These are phyloP conservation scores for Coprinopsis marcescibilis DNA, from an alignment of 768 basidiomycete species.

Conservation along the genomic window DNA sequence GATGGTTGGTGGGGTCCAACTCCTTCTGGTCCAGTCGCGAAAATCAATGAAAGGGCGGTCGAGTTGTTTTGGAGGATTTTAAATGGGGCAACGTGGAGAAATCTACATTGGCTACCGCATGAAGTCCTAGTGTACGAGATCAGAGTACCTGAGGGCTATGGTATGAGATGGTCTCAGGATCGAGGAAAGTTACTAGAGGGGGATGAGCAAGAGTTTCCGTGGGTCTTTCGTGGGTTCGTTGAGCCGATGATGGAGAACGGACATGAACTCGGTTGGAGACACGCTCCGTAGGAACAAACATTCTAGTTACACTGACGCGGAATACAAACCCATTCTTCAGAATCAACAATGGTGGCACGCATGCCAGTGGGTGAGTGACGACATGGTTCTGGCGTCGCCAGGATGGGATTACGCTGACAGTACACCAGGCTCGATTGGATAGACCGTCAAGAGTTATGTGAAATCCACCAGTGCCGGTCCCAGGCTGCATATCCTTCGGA, in stretches of 20 bases:
- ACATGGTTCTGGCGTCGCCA: no score
- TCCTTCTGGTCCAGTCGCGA: slow-evolving; percentile 45
- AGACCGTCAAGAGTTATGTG: no score
- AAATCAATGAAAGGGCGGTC: slow-evolving; percentile 49
- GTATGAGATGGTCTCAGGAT: slow-evolving; percentile 63
- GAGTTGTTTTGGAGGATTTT: slow-evolving; percentile 49
- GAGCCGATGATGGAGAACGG: slow-evolving; percentile 68
- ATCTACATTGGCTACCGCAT: slow-evolving; percentile 64
- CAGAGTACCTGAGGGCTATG: slow-evolving; percentile 55
- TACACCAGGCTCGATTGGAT: no score
- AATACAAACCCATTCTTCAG: no score
- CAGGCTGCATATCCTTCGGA: no score
- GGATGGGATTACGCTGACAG: no score
- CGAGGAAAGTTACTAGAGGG: slow-evolving; percentile 15
- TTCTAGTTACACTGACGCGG: no score
- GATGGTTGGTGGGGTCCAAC: slow-evolving; percentile 54
- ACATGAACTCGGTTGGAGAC: slow-evolving; percentile 57
- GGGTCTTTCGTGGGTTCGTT: slow-evolving; percentile 60
- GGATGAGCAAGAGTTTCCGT: slow-evolving; percentile 21
- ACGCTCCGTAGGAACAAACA: slow-evolving; percentile 23
- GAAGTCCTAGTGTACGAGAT: slow-evolving; percentile 57
- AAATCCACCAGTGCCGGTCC: no score
- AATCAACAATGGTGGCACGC: no score
- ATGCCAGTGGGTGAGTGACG: no score
- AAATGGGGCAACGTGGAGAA: slow-evolving; percentile 50